Base-by-base conservation (phyloP, 148 eudicot genomes). In the Hydrangea macrophylla region DNA sequence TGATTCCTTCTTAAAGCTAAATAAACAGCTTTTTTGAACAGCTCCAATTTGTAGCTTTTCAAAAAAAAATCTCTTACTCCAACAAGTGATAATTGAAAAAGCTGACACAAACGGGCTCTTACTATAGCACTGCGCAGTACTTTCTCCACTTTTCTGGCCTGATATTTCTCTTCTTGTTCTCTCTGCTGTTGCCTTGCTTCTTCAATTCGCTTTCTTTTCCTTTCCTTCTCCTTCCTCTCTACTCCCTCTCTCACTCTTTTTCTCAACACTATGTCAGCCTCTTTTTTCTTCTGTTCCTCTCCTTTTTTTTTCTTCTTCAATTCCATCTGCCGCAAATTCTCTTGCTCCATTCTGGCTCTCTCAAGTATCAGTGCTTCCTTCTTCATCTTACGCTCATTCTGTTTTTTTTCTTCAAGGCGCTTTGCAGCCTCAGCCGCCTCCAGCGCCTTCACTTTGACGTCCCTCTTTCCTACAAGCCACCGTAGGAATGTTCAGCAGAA, bases 211-310 rank as follows among this genome's bases (percentile, higher is more conserved):
- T 76, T 80, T 77, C 80, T 81, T 78, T 94, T 90, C 73, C 77
- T 85, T 62, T 89, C 96, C 83, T 69, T 84, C 72, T 84, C 91
- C 74, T 85, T 86, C 78, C 65, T 88, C 66, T 81, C 96, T 70
- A 87, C 96, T 84, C 90, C 97, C 75, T 84, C 97, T 76, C 96
- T 88, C 58, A 74, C 82, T 73, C 97, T 85, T 80, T 91, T 94
- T 77, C 82, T 88, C 36, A 82, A 86, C 67, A 78, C 85, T 56
- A 69, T 71, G 64, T 84, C 88, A 69, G 86, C 93, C 57, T 89
- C 93, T 71, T 83, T 86, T 76, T 76, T 91, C 84, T 78, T 88
- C 61, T 64, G 74, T 70, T 84, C 88, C 54, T 90, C 97, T 70
- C 84, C 85, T 75, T 88, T 83, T 69, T 69, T 76, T 74, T 84